Evolutionary conservation across 163 green algal species (phyloP), one percentile per base, ranked within the genome.

Genomic region (Coccomyxa subellipsoidea): DNA sequence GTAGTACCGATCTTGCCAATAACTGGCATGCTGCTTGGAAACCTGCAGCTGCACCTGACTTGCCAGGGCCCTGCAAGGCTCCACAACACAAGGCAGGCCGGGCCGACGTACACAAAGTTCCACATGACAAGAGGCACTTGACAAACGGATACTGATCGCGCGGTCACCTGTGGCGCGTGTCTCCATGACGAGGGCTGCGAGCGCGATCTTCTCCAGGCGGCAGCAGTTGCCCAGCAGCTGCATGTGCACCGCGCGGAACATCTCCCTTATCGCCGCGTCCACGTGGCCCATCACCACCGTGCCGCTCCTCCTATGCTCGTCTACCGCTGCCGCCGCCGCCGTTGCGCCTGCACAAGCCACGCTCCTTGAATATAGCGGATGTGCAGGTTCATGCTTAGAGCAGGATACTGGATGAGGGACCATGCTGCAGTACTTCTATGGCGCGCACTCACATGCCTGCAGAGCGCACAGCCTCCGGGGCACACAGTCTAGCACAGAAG

Each of bases 151-250:
- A 18, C n/a, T n/a, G n/a, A 59, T 59, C 72, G 2, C 1, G 18
- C 53, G 39, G 81, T 39, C 77, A 91, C 88, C 84, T 81, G 53
- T 90, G 35, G 90, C 88, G 25, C 87, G 83, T 0, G 80, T 83
- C 89, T 98, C 94, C 73, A 97, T 81, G 70, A 93, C 80, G 40
- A 97, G 80, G 18, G 86, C 90, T 7, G 86, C 90, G 83, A 98
- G 88, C 73, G 95, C 66, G 69, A 97, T 69, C 87, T 94, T 94
- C 70, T 96, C 91, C 76, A 92, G 83, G 18, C 79, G 83, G 77
- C 82, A 82, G 39, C 38, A 76, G 35, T 75, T 85, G 12, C 81
- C 72, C 85, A 95, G 84, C 84, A 95, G 79, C 80, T 89, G 87
- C 81, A 93, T 93, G 86, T 96, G 92, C 35, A 91, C 75, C 4